Evolutionary conservation across 2,329 filamentous ascomycete species (phyloP), one percentile per base, ranked within the genome.

Genomic region (Macrophomina tecta): DNA sequence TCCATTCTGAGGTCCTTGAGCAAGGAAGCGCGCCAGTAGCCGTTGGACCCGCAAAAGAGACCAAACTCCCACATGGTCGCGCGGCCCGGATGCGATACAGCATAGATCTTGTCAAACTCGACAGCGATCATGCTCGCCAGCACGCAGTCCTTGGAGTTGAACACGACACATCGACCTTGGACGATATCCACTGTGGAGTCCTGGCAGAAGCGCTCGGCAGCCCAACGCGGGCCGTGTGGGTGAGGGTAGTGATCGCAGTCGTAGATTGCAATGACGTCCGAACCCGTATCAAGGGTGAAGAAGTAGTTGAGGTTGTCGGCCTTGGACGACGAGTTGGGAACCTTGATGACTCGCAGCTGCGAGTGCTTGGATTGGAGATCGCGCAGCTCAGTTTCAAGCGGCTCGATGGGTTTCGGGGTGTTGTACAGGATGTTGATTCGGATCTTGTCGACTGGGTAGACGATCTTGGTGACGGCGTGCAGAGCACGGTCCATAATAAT

Each of bases 101-200:
- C 82, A 69, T 84, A 84, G 67, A 84, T 84, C 72, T 84, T 84
- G 72, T 84, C 82, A 66, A 84, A 84, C 68, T 84, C 82, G 40
- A 84, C 79, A 2, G 80, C 77, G 16, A 84, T 83, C 80, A 84
- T 81, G 55, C 76, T 79, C 0, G 82, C 79, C 51, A 82, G 74
- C 69, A 82, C 77, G 4, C 75, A 79, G 4, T 81, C 79, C 12
- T 75, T 74, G 5, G 82, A 76, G 70, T 84, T 84, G 74, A 83
- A 82, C 38, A 84, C 75, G 4, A 84, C 77, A 70, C 82, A 84
- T 28, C 82, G 80, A 7, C 82, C 82, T 73, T 84, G 82, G 5
- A 84, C 82, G 65, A 83, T 82, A 64, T 83, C 82, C 28, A 81
- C 72, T n/a, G 78, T 75, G 7, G 75, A 68, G 56, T 82, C 78